Base-by-base conservation (phyloP, 2,329 filamentous ascomycete species). In the Trichoderma asperellum region DNA sequence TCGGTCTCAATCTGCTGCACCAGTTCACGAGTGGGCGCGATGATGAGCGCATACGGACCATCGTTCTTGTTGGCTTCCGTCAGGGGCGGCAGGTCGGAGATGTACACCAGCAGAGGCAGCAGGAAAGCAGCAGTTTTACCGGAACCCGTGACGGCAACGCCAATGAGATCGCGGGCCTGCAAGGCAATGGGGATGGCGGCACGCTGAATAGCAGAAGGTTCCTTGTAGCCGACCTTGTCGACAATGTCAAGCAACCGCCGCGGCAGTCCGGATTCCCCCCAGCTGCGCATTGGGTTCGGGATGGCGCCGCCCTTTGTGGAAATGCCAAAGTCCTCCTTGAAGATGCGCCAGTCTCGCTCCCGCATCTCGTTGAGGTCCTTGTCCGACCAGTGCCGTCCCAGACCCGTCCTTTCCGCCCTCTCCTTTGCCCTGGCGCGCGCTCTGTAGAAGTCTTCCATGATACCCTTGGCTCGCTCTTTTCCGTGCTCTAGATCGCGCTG, bases 301-400 rank as follows among this genome's bases (percentile, higher is more conserved):
- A 98, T 93, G 32, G 87, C 86, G 55, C 95, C 95, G 69, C 96
- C 96, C 80, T 97, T 98, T 10, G 94, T 97, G 52, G 91, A 87
- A 78, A 99, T 99, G 75, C 96, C 96, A 83, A 97, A 98, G 80
- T 99, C 94, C 80, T 98, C 96, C 82, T 98, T 99, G 89, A 99
- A 97, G 75, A 99, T 98, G 77, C 96, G 92, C 96, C 96, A 99
- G 81, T 99, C 96, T 78, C 96, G 87, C 81, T 98, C 94, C 72
- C 93, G 92, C 96, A 99, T 99, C 75, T 97, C 92, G 16, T 92
- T 89, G 72, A 98, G 83, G 71, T 86, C 87, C 88, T 99, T 99
- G 78, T 97, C 93, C 68, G 92, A 94, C 96, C 96, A 99, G 80
- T 97, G 94, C 79, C 94, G 94, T 75, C 96, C 94, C 68, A 97